A percentile compares a stretch with the other conserved stretches of the same genome.
These are phyloP conservation scores for Penicillium sp. DNA, from an alignment of 2,329 filamentous ascomycete genomes.

Conservation along the genomic window DNA sequence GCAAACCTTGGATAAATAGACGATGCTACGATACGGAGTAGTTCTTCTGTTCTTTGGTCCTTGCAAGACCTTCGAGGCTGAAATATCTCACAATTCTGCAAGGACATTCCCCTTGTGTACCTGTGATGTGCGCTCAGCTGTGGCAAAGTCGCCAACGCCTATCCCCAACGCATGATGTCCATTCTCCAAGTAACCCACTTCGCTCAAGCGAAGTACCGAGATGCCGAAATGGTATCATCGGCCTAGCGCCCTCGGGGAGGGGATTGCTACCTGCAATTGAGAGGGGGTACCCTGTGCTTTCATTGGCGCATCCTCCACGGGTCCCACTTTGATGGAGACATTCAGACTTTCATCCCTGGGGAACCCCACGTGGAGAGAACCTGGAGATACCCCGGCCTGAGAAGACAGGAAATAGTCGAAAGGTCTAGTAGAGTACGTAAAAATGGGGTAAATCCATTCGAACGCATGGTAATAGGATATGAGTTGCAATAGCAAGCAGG, in stretches of 20 bases:
- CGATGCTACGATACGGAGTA: neutral
- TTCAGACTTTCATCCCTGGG: neutral
- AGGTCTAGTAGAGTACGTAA: neutral
- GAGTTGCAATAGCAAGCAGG: no score
- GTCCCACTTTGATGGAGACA: neutral
- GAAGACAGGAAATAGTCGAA: no score
- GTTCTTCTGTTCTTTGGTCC: neutral
- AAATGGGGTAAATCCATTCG: no score
- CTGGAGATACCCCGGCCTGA: neutral
- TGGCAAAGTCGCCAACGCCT: neutral
- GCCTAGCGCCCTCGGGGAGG: neutral
- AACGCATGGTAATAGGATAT: no score
- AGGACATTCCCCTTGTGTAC: neutral
- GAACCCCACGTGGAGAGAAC: constrained; percentile 1
- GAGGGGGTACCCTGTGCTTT: neutral
- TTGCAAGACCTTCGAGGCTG: neutral
- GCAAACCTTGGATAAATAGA: constrained; percentile 10
- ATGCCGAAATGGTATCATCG: neutral
- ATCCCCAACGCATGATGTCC: neutral
- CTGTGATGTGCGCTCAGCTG: neutral
- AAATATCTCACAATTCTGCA: neutral
- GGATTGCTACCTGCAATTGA: neutral
- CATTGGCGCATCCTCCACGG: neutral
- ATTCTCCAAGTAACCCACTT: neutral
- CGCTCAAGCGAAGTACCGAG: neutral